Evolutionary conservation across 2,329 filamentous ascomycete species (phyloP), one percentile per base, ranked within the genome.

Genomic region (Colletotrichum chrysophilum): DNA sequence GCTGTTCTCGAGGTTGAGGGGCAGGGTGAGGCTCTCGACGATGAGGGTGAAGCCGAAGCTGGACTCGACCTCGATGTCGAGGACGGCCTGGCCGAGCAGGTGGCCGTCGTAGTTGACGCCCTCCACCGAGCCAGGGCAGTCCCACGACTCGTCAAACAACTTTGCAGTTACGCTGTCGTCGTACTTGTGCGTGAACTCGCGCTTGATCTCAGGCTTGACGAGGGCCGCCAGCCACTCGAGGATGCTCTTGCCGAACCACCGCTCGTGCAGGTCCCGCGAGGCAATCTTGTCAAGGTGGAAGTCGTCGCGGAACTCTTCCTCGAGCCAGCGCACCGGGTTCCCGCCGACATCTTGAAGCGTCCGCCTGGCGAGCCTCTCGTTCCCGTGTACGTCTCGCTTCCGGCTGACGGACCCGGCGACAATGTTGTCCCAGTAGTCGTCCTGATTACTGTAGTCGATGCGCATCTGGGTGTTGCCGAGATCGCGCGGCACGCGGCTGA

Each of bases 381-480:
- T 43, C 21, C 66, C 21, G 18, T 67, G 18, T 52, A 69, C 32
- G 34, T 69, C 52, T 18, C 38, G 28, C 28, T 65, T 65, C 21
- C 7, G n/a, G 16, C 7, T 43, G 32, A 67, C 26, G 30, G 70
- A 58, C 1, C 52, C 24, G 32, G 76, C 76, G 32, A 85, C 81
- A 8, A 85, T 72, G 2, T 68, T 76, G 68, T 83, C 78, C 85
- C 84, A 87, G 79, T 87, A 87, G 7, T 77, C 81, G 12, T 77
- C 71, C 36, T 84, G 48, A 78, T 87, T 85, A 67, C 80, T 82
- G 74, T 80, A 87, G 78, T 87, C 85, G 72, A 87, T 81, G 8
- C 86, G 83, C 72, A 87, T 77, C 73, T 84, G 79, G 80, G 80
- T 83, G 24, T 82, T 76, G 7, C 80, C 80, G 4, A 78, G 71